phyloP scores from a whole-genome alignment of 441 rosid species.

The Arabidopsis lyrata region DNA sequence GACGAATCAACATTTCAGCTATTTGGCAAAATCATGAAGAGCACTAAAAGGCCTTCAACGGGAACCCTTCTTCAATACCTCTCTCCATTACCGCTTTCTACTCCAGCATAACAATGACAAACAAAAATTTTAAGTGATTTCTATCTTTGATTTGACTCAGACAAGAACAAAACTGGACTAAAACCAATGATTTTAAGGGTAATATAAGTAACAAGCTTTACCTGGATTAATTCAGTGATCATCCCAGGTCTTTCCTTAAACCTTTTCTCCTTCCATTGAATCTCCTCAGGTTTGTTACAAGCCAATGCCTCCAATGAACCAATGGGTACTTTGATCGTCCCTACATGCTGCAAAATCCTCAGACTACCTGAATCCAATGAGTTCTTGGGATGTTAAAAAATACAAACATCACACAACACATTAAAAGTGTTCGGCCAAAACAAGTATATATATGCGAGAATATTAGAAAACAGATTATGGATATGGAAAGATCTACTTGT shows the following conservation, averaged over 20 bases:
- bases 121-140: constrained; percentile 4
- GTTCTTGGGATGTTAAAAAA: constrained; percentile 21
- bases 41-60: constrained; percentile 35
- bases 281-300: constrained; percentile 53
- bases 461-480: constrained; percentile 10
- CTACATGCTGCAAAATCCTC: constrained; percentile 85
- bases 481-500: constrained; percentile 59
- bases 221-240: constrained; percentile 77
- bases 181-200: constrained; percentile 1
- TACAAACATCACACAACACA: constrained; percentile 1
- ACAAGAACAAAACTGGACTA: constrained; percentile 8
- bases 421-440: neutral
- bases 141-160: constrained; percentile 2
- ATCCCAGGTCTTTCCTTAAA: constrained; percentile 69
- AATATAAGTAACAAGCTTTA: constrained; percentile 39
- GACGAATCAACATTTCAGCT: neutral
- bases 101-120: constrained; percentile 26
- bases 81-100: constrained; percentile 72
- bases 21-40: constrained; percentile 4
- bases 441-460: neutral
- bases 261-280: constrained; percentile 77
- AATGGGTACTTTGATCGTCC: constrained; percentile 64
- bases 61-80: constrained; percentile 55
- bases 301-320: constrained; percentile 57
- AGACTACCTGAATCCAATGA: constrained; percentile 67